Percentiles rank a stretch among this genome's conserved stretches.
phyloP scores from a whole-genome alignment of 208 protist species.

The Leishmania aethiopica region DNA sequence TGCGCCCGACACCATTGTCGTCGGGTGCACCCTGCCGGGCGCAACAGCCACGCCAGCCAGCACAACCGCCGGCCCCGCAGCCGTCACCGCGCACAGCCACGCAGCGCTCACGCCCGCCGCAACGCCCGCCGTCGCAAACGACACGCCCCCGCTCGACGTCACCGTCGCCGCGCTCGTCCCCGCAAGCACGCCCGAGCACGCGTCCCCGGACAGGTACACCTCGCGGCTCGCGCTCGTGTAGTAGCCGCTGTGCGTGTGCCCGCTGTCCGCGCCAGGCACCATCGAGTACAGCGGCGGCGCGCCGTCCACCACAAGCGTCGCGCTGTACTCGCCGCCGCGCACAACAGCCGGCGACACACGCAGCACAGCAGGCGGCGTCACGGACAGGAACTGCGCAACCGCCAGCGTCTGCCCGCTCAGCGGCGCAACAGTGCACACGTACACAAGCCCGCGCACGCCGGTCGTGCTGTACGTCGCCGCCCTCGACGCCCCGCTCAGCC shows the following conservation, averaged over 20 bases:
- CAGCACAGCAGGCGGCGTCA: slow-evolving; percentile 45
- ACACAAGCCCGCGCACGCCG: slow-evolving; percentile 40
- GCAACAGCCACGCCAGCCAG: slow-evolving; percentile 34
- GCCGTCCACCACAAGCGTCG: slow-evolving; percentile 40
- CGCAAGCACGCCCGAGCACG: slow-evolving; percentile 30
- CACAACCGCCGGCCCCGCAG: slow-evolving; percentile 29
- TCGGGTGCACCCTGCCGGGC: slow-evolving; percentile 46
- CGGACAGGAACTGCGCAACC: slow-evolving; percentile 48
- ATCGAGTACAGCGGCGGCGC: slow-evolving; percentile 60
- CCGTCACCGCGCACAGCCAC: slow-evolving; percentile 48
- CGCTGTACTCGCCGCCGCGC: slow-evolving; percentile 39
- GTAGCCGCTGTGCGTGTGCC: slow-evolving; percentile 36
- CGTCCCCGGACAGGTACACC: slow-evolving; percentile 54
- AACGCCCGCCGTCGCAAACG: slow-evolving; percentile 31
- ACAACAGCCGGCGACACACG: slow-evolving; percentile 51
- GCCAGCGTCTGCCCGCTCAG: slow-evolving; percentile 15
- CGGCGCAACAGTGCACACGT: slow-evolving; percentile 52
- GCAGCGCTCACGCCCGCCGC: slow-evolving; percentile 22
- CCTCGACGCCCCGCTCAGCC: slow-evolving; percentile 5
- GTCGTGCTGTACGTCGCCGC: slow-evolving; percentile 13
- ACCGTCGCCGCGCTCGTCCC: slow-evolving; percentile 29
- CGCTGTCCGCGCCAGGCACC: slow-evolving; percentile 38
- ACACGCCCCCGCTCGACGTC: slow-evolving; percentile 20
- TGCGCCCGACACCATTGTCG: slow-evolving; percentile 46
- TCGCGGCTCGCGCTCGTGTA: slow-evolving; percentile 40